phyloP scores from a whole-genome alignment of 2,329 filamentous ascomycete species.

The Davidsoniella australis region DNA sequence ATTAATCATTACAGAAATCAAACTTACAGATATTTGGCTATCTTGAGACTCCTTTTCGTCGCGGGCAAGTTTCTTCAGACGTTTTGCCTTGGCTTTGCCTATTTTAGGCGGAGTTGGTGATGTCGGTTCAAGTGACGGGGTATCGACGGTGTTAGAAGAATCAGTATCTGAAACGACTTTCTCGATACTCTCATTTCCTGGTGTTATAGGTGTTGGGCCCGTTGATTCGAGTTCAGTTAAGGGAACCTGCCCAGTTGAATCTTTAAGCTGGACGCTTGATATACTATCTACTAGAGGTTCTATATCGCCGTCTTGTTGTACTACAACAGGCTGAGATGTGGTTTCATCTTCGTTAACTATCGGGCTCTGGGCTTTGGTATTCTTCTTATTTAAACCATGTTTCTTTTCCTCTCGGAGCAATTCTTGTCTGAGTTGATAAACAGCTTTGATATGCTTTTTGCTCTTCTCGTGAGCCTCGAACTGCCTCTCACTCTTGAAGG shows the following conservation, averaged over 20 bases:
- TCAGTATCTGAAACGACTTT: too few relatives aligned
- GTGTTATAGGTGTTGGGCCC: too few relatives aligned
- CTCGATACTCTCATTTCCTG: too few relatives aligned
- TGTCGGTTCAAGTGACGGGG: too few relatives aligned
- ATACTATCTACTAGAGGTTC: neutral
- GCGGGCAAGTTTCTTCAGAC: slow-evolving; percentile 15
- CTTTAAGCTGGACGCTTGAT: too few relatives aligned
- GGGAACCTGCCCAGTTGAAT: too few relatives aligned
- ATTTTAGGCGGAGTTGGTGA: slow-evolving; percentile 2
- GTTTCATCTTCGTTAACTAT: slow-evolving; percentile 17
- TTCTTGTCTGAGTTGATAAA: slow-evolving; percentile 61
- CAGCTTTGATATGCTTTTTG: slow-evolving; percentile 84
- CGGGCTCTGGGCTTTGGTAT: slow-evolving; percentile 6
- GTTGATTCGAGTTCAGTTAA: too few relatives aligned
- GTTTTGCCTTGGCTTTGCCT: slow-evolving; percentile 10
- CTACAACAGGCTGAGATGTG: neutral
- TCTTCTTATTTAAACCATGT: neutral
- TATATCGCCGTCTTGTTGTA: neutral
- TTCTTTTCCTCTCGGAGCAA: slow-evolving; percentile 64
- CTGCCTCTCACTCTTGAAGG: slow-evolving; percentile 83
- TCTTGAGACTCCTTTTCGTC: slow-evolving; percentile 21
- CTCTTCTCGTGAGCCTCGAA: slow-evolving; percentile 85
- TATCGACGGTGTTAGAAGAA: too few relatives aligned
- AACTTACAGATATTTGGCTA: slow-evolving; percentile 21
- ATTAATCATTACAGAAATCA: neutral